Evolutionary conservation across 2,329 filamentous ascomycete species (phyloP), one percentile per base, ranked within the genome.

Genomic region (Escovopsis sp.): DNA sequence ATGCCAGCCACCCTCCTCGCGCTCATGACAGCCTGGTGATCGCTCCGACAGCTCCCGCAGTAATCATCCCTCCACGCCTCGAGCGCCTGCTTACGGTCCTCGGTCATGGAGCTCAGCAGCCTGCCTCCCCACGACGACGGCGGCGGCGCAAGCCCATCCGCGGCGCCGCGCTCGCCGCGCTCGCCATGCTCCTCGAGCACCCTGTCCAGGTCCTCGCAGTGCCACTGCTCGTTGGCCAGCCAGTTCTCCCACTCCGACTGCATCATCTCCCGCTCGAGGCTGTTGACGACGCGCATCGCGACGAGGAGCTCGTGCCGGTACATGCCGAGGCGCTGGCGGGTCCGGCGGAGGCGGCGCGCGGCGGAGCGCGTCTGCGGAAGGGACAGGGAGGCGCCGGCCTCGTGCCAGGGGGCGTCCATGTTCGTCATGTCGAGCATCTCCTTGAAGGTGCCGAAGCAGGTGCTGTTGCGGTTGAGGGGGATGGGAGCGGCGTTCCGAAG

Each of bases 231-330:
- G 45, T 83, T 79, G 3, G 71, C 58, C 21, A 96, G 68, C 87
- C 88, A 98, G 43, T 83, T 82, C 60, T 94, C 87, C 79, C 86
- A 98, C 55, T 94, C 88, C 1, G 80, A 79, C 48, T 76, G 72
- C 36, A 96, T 58, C 54, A 94, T 78, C 55, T 94, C 86, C 39
- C 72, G 70, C 63, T 96, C 90, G 19, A 96, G 76, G 38, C 71
- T 79, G 57, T 96, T 94, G 41, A 96, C 78, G 3, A 94, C 73
- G 4, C 87, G 76, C 63, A 96, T 76, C 5, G 87, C 86, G 5
- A 98, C 87, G 3, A 96, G 62, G 15, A 98, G 65, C 51, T 96
- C 86, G 54, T 98, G 85, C 3, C 90, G 71, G 53, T 94, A 90
- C 2, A 73, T 65, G 1, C 82, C 88, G 0, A 98, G 71, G 17